These are phyloP conservation scores for Physcomitrium patens DNA, from an alignment of 225 moss, liverwort and hornwort species.

Conservation along the genomic window DNA sequence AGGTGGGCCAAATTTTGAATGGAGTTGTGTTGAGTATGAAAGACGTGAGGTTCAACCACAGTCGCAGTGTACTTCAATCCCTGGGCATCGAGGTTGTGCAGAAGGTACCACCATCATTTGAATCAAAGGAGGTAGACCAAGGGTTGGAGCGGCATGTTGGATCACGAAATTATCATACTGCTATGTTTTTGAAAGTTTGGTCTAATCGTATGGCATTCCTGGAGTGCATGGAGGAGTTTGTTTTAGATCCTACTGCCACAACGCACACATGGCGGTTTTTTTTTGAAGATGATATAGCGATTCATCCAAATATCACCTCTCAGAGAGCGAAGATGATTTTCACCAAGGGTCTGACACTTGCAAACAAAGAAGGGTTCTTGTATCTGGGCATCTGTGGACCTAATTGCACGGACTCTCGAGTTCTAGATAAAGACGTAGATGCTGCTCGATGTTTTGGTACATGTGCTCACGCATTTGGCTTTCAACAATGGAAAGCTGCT, in stretches of 20 bases:
- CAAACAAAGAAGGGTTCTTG: conserved; percentile 35
- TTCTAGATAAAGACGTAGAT: conserved; percentile 13
- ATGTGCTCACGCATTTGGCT: conserved; percentile 62
- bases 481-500: conserved; percentile 50
- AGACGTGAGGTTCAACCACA: conserved; percentile 40
- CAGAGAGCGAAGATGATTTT: conserved; percentile 29
- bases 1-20: conserved; percentile 1
- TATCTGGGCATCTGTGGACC: conserved; percentile 56
- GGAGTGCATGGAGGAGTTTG: conserved; percentile 39
- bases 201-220: conserved; percentile 65
- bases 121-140: conserved; percentile 39
- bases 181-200: conserved; percentile 45
- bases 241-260: conserved; percentile 34
- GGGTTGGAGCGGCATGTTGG: conserved; percentile 39
- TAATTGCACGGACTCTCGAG: background rate
- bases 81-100: conserved; percentile 43
- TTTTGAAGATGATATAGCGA: conserved; percentile 52
- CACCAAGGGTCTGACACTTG: conserved; percentile 38
- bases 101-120: conserved; percentile 37
- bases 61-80: conserved; percentile 31
- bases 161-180: conserved; percentile 22
- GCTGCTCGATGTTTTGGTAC: conserved; percentile 53
- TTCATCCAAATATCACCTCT: conserved; percentile 34
- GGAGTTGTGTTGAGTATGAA: conserved; percentile 57
- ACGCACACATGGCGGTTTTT: conserved; percentile 52